Conservation (phyloP, 1,284 basidiomycete genomes). For the Pseudozyma hubeiensis region DNA sequence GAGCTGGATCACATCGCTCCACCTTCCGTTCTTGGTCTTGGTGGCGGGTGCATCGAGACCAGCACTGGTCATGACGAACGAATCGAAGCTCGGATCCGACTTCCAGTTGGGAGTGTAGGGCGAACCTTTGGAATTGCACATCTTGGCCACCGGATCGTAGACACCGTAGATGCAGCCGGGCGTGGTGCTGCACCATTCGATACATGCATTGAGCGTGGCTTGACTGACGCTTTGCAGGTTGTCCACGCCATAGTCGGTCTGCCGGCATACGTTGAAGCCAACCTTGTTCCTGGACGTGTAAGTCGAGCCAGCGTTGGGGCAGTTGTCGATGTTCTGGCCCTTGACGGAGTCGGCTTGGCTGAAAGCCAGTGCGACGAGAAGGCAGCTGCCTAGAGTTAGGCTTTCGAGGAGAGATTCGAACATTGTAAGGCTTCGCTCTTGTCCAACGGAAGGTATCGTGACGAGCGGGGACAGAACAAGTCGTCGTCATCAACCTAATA, state of each 20-base stretch:
- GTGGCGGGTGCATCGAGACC: not conserved
- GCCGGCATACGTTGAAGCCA: slow-evolving; percentile 2
- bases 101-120: slow-evolving; percentile 3
- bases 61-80: slow-evolving; percentile 1
- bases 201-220: not conserved
- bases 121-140: slow-evolving; percentile 1
- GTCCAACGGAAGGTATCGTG: no score
- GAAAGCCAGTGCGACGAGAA: not conserved
- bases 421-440: no score
- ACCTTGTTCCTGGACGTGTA: slow-evolving; percentile 5
- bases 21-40: slow-evolving; percentile 1
- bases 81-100: not conserved
- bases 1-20: slow-evolving; percentile 2
- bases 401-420: not conserved
- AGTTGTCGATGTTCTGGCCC: not conserved
- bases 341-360: not conserved
- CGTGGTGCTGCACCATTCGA: slow-evolving; percentile 10
- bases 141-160: not conserved
- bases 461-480: no score
- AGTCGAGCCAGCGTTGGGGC: not conserved
- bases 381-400: not conserved
- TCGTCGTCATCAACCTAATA: no score
- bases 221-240: not conserved
- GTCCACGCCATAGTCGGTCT: not conserved
- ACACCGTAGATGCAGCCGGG: slow-evolving; percentile 4